Evolutionary conservation across 495 filamentous ascomycete species (phyloP), one percentile per base, ranked within the genome.

Genomic region (Annulohypoxylon maeteangense): DNA sequence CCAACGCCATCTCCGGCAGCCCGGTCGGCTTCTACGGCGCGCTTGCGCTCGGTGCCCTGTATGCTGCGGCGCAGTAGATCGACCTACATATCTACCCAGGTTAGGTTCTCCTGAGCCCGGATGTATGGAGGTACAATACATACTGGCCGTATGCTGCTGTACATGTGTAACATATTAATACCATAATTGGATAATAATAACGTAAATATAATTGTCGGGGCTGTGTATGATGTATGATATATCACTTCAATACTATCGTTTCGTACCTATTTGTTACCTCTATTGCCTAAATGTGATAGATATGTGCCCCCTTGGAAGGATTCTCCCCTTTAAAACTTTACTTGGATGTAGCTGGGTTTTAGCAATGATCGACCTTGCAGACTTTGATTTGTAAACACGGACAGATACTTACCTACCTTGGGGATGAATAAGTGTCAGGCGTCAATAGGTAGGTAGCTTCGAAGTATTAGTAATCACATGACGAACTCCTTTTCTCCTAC

Each of bases 1-100:
- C 68, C 65, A 65, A 71, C 34, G 22, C 58, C 27, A 3, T 67
- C 32, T 23, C 22, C 16, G 68, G 36, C 12, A 68, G 62, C n/a
- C 7, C 34, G 3, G 40, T 75, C n/a, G 72, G 63, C 3, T 68
- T 75, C 29, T 72, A 75, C 54, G 72, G 72, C 10, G 72, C 64
- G 6, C 48, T 75, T n/a, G 72, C 64, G 2, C 51, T 75, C 12
- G 72, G 68, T 50, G 72, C 64, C 25, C 16, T 74, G 4, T 68
- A 60, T 22, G 71, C 58, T 8, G 71, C 31, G 18, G 71, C 58
- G 4, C 44, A 74, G 57, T 74, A 68, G n/a, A n/a, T n/a, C n/a
- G n/a, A n/a, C n/a, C n/a, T n/a, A n/a, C n/a, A n/a, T n/a, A n/a
- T n/a, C n/a, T n/a, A n/a, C n/a, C n/a, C n/a, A n/a, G n/a, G n/a